A percentile compares a stretch with the other conserved stretches of the same genome.
Evolutionary conservation across 2,329 filamentous ascomycete genomes (phyloP).

Genomic region (Decorospora gaudefroyi): DNA sequence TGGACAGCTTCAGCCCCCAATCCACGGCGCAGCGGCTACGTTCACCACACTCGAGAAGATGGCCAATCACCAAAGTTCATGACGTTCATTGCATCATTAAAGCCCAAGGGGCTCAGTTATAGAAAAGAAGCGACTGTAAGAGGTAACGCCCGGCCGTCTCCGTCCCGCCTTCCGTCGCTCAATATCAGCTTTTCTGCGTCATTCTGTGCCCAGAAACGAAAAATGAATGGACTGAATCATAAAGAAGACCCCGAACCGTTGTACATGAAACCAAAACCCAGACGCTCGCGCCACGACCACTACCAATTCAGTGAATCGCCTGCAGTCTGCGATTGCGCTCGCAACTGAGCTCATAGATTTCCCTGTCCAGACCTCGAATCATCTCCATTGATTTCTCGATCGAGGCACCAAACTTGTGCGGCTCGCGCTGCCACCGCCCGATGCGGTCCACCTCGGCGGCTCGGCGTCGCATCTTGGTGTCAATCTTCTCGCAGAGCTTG

Average conservation of each 20-base stretch:
- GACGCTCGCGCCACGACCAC: constrained; percentile 35
- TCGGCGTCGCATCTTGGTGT: constrained; percentile 78
- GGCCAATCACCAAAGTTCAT: constrained; percentile 40
- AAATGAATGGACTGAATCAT: constrained; percentile 42
- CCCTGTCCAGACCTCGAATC: constrained; percentile 70
- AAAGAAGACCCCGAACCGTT: constrained; percentile 34
- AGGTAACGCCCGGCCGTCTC: constrained; percentile 43
- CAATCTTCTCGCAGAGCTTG: constrained; percentile 85
- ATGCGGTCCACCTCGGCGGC: constrained; percentile 76
- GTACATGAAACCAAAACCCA: constrained; percentile 45
- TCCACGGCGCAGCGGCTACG: constrained; percentile 47
- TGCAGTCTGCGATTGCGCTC: constrained; percentile 55
- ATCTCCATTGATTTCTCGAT: constrained; percentile 71
- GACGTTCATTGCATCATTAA: constrained; percentile 43
- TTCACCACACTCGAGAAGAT: constrained; percentile 31
- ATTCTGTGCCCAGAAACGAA: constrained; percentile 34
- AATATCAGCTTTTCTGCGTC: constrained; percentile 39
- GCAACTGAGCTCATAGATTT: constrained; percentile 67
- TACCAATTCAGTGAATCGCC: constrained; percentile 36
- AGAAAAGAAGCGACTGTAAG: constrained; percentile 45
- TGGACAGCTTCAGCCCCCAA: constrained; percentile 47
- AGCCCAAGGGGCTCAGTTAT: constrained; percentile 32
- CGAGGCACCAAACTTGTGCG: constrained; percentile 61
- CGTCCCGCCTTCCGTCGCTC: constrained; percentile 34
- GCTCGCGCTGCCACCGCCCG: constrained; percentile 75